phyloP scores from a whole-genome alignment of 2,329 filamentous ascomycete species.

The Trichoderma cornu-damae region DNA sequence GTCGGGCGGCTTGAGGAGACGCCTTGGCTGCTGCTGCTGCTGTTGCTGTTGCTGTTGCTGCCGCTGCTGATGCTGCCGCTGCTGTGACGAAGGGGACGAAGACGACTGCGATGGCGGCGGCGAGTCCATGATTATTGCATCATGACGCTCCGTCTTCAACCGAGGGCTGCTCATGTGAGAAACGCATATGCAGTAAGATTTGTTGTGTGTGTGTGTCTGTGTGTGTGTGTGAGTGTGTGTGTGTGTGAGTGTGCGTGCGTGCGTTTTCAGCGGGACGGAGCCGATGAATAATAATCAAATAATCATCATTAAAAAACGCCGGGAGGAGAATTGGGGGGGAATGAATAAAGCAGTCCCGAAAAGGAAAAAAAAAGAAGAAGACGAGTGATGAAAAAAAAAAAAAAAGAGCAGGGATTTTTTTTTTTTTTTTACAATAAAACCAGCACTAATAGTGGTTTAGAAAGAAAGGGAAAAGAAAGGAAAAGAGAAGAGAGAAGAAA shows the following conservation, averaged over 20 bases:
- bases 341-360: neutral
- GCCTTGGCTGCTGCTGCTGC: neutral
- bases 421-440: too few relatives aligned
- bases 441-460: too few relatives aligned
- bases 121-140: slow-evolving; percentile 2
- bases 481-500: neutral
- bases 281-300: neutral
- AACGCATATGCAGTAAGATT: neutral
- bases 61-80: neutral
- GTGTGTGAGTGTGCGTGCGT: too few relatives aligned
- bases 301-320: neutral
- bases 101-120: neutral
- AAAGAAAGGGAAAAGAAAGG: too few relatives aligned
- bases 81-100: neutral
- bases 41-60: neutral
- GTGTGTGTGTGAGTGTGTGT: too few relatives aligned
- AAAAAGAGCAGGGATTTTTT: too few relatives aligned
- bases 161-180: neutral
- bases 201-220: neutral
- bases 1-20: neutral
- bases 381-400: neutral
- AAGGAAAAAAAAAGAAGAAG: neutral
- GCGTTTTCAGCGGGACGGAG: neutral
- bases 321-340: neutral
- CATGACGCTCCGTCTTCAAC: neutral